Evolutionary conservation across 495 filamentous ascomycete genomes (phyloP).

Genomic region (Xylaria intraflava): DNA sequence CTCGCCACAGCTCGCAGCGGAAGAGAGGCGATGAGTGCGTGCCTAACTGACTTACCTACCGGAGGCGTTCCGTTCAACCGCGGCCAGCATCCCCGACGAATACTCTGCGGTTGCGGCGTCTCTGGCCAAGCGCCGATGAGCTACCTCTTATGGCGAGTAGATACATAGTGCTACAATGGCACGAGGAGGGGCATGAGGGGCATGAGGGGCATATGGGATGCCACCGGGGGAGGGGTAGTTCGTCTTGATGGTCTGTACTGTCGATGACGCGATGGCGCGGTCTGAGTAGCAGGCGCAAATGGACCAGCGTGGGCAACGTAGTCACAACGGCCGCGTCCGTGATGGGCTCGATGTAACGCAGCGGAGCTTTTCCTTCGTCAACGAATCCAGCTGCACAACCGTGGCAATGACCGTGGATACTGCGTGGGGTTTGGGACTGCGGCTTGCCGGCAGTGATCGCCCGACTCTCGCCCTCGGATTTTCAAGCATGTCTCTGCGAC

Average conservation of each 20-base stretch:
- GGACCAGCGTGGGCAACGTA: conserved; percentile 6
- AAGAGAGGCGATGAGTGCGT: not conserved
- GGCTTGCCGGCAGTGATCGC: conserved; percentile 14
- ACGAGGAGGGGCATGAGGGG: conserved; percentile 3
- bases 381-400: conserved; percentile 10
- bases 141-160: not conserved
- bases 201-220: not conserved
- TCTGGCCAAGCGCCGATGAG: conserved; percentile 5
- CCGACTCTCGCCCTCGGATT: conserved; percentile 2
- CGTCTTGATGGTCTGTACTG: not conserved
- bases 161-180: not conserved
- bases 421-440: conserved; percentile 5
- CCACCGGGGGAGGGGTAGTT: conserved; percentile 4
- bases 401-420: conserved; percentile 1
- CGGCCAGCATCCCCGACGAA: not conserved
- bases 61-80: not conserved
- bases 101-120: conserved; percentile 9
- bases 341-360: conserved; percentile 12
- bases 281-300: not conserved
- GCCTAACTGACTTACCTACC: not conserved
- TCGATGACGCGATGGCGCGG: not conserved
- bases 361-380: conserved; percentile 3
- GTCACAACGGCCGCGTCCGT: conserved; percentile 11
- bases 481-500: conserved; percentile 7
- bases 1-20: not conserved